Conservation (phyloP, 148 eudicot species). For the Rheum nobile region DNA sequence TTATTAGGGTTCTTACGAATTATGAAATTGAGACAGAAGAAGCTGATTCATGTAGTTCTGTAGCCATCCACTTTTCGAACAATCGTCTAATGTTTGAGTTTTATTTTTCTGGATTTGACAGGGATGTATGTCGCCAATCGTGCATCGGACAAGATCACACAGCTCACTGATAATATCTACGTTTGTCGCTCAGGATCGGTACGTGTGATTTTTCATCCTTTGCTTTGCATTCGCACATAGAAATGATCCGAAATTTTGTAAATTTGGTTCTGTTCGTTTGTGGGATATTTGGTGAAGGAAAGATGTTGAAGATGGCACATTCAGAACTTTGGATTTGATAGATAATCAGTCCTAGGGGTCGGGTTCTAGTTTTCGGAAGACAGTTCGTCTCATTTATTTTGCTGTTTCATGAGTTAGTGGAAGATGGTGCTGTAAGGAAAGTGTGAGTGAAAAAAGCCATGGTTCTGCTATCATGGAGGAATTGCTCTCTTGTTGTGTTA, state of each 20-base stretch:
- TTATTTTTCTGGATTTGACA: conserved; percentile 12
- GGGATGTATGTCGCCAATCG: conserved; percentile 96
- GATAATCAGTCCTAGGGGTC: not conserved
- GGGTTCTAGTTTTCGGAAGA: not conserved
- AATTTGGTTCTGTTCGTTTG: not conserved
- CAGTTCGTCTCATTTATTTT: not conserved
- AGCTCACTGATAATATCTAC: conserved; percentile 90
- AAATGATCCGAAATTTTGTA: not conserved
- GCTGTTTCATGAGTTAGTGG: not conserved
- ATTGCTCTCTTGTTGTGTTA: not conserved
- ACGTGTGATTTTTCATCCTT: conserved; percentile 3
- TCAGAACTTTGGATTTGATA: not conserved
- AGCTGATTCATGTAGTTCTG: not conserved
- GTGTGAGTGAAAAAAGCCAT: not conserved
- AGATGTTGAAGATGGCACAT: not conserved
- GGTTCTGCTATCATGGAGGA: not conserved
- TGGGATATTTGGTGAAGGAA: not conserved
- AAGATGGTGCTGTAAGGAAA: not conserved
- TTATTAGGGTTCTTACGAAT: not conserved
- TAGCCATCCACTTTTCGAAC: not conserved
- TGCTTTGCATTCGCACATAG: not conserved
- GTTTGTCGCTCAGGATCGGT: conserved; percentile 99
- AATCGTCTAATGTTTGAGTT: not conserved
- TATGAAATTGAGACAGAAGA: not conserved
- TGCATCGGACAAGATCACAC: conserved; percentile 96